Conservation (phyloP, 352 stramenopile species). For the Discostella stelligera region DNA sequence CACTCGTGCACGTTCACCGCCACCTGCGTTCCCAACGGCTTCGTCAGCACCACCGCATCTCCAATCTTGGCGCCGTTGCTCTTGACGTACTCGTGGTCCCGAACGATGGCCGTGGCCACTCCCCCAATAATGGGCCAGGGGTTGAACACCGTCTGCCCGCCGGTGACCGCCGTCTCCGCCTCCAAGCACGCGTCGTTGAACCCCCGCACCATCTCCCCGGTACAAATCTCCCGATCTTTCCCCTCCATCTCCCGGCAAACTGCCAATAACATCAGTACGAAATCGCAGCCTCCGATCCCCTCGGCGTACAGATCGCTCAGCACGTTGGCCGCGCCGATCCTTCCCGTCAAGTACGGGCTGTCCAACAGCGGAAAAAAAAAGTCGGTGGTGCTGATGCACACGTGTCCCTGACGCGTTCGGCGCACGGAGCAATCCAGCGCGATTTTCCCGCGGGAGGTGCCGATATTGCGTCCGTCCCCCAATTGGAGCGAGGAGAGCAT, state of each 20-base stretch:
- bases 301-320: conserved; percentile 93
- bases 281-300: conserved; percentile 91
- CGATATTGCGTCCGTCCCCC: conserved; percentile 88
- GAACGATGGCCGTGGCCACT: conserved; percentile 85
- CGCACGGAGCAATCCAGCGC: conserved; percentile 86
- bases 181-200: conserved; percentile 89
- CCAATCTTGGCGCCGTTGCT: conserved; percentile 87
- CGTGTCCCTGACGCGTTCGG: conserved; percentile 86
- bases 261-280: conserved; percentile 93
- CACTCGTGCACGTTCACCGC: conserved; percentile 92
- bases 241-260: conserved; percentile 90
- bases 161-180: conserved; percentile 89
- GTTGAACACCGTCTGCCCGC: conserved; percentile 94
- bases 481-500: conserved; percentile 88
- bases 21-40: conserved; percentile 92
- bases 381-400: conserved; percentile 91
- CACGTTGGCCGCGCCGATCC: conserved; percentile 93
- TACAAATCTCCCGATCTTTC: conserved; percentile 89
- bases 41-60: conserved; percentile 92
- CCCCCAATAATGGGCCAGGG: conserved; percentile 94
- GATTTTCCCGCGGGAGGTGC: conserved; percentile 66
- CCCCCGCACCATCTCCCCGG: conserved; percentile 90
- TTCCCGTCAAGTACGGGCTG: conserved; percentile 89
- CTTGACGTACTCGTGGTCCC: conserved; percentile 83
- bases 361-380: conserved; percentile 95